Evolutionary conservation across 2,329 filamentous ascomycete genomes (phyloP), one percentile per base, ranked within the genome.

Genomic region (Clonostachys sp.): DNA sequence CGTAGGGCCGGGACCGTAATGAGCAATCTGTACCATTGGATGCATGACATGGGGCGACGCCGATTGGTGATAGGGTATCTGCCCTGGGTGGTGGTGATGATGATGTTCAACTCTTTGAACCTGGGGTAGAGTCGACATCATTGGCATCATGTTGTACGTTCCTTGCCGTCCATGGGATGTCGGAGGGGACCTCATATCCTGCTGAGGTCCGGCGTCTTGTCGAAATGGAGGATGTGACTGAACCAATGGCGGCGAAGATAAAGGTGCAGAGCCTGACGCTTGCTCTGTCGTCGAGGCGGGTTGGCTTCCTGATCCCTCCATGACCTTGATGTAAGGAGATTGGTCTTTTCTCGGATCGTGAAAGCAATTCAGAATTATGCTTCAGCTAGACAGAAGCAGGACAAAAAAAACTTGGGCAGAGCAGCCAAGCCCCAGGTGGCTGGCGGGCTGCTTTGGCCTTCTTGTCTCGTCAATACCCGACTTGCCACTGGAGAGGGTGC

Each of bases 71-170:
- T 61, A 68, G 9, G 24, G 24, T 10, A 30, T 8, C 4, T 30
- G 24, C 24, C 24, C 24, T n/a, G 14, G 36, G 40, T 61, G 61
- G 43, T 64, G 66, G 39, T 56, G 57, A 57, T 60, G 34, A 65
- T 65, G 39, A 60, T 55, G 45, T 70, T 68, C 40, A 68, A 70
- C 9, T 57, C 60, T 33, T 7, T 56, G 58, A 20, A 61, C 50
- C 34, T 67, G 65, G 0, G 75, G 75, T 33, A 79, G 61, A 44
- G 71, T 59, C 51, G 63, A 69, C 33, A 62, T 61, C 65, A 80
- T 68, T 14, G 62, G 52, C 17, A 55, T 60, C 74, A 79, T 76
- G 53, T 73, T 75, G 59, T 74, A 80, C 8, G 66, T 61, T 5
- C 44, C 34, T n/a, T 20, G 34, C 18, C 56, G 54, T 13, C 57